Evolutionary conservation across 352 stramenopile species (phyloP).

Genomic region (Globisporangium abappressorium): DNA sequence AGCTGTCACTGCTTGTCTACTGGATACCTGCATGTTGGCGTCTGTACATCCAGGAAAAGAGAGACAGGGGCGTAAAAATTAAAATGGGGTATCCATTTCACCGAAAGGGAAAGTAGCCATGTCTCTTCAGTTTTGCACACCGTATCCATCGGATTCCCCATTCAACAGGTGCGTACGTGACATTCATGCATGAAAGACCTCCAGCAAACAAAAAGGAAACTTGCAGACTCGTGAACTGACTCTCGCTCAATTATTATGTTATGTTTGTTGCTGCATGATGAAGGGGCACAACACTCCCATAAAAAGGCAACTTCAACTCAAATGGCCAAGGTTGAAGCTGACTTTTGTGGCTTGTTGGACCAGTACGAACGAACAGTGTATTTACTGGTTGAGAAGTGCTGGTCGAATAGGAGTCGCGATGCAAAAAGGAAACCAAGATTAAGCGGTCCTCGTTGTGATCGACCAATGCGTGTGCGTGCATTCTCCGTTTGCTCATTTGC

Average conservation of each 20-base stretch:
- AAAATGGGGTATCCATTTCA: background rate
- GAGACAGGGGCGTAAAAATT: background rate
- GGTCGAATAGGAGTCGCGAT: background rate
- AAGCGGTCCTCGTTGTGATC: background rate
- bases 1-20: background rate
- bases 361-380: conserved; percentile 1
- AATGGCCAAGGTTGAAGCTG: background rate
- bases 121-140: background rate
- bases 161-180: background rate
- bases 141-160: background rate
- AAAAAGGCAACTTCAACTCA: conserved; percentile 14
- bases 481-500: conserved; percentile 8
- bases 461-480: background rate
- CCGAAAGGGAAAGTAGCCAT: background rate
- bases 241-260: conserved; percentile 2
- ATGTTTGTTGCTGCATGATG: background rate
- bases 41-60: background rate
- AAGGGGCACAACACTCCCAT: background rate
- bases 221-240: background rate
- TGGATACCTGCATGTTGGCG: background rate
- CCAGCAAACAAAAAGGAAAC: background rate
- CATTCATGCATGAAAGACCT: background rate
- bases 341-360: background rate
- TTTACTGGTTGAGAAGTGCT: background rate
- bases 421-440: conserved; percentile 1